Conservation (phyloP, 257 asterid genomes). For the Oldenlandia corymbosa region DNA sequence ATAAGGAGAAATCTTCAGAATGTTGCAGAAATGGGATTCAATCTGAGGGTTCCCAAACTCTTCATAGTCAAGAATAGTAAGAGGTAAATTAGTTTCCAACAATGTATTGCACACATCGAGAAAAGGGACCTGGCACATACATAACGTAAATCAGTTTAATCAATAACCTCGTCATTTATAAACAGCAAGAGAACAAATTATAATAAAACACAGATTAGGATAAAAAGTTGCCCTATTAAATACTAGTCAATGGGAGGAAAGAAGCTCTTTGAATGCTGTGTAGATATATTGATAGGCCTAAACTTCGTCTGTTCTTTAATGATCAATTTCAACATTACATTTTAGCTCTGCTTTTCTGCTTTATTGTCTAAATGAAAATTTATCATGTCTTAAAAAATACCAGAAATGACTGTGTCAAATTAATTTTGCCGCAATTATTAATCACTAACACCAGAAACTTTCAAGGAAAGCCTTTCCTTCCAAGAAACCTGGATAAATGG, state of each 20-base stretch:
- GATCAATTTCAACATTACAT: not conserved
- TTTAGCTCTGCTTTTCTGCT: not conserved
- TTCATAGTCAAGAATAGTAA: constrained; percentile 77
- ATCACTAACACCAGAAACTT: not conserved
- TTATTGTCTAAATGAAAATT: not conserved
- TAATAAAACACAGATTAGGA: not conserved
- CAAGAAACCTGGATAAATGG: not conserved
- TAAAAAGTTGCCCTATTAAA: not conserved
- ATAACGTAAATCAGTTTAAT: not conserved
- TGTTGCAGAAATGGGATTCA: constrained; percentile 42
- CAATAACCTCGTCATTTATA: not conserved
- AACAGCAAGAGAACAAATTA: not conserved
- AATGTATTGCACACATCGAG: constrained; percentile 78
- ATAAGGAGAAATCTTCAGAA: constrained; percentile 74
- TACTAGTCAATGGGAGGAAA: not conserved
- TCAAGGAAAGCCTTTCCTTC: not conserved
- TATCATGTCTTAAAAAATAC: no score
- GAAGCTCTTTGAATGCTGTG: no score
- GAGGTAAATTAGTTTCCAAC: constrained; percentile 74
- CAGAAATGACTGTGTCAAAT: no score
- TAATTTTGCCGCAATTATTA: no score
- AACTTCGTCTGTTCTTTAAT: not conserved
- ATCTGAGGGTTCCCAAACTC: constrained; percentile 83
- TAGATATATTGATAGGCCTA: no score
- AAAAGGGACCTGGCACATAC: constrained; percentile 66